Base-by-base conservation (phyloP, 192 early-diverging fungal species). In the Chytriomyces confervae region DNA sequence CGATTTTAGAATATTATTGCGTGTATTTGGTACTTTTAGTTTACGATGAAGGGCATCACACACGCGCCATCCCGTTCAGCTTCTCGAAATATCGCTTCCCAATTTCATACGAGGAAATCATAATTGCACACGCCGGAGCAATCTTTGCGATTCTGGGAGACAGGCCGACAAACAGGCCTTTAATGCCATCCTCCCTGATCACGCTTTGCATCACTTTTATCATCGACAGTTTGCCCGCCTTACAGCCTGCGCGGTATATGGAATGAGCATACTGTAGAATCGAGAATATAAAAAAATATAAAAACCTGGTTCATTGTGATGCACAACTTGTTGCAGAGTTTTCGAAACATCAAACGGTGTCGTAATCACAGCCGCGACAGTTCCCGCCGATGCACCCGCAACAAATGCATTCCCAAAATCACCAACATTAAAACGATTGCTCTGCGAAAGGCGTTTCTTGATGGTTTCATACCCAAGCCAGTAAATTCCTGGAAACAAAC, bases 261-360 rank as follows among this genome's bases (percentile, higher is more conserved):
- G 68, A 53, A 66, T 66, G 75, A 36, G 95, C 89, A 80, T 98
- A 96, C 46, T 94, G 88, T 43, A 92, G 82, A 0, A 96, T 97
- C 77, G 97, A 97, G 74, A 93, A 92, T 5, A 98, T 94, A 85
- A 57, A 57, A n/a, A 2, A 57, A 1, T 4, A n/a, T 10, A 10
- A 80, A 53, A 66, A 20, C 77, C 77, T 5, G 77, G 77, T 68
- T 78, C 77, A 63, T 71, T 48, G 60, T 78, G 68, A 50, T 69
- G 77, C 66, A 70, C 61, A 47, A 95, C 90, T 81, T 98, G 97
- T 43, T 94, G 89, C 43, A 92, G 82, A 0, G 97, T 97, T 77
- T 98, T 98, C 72, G 94, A 93, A 5, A 98, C 95, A 86, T 98
- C 97, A 86, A 98, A 97, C 20, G 97, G 97, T 3, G 92, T 95